Base-by-base conservation (phyloP, 2,329 filamentous ascomycete species). In the Cadophora malorum region DNA sequence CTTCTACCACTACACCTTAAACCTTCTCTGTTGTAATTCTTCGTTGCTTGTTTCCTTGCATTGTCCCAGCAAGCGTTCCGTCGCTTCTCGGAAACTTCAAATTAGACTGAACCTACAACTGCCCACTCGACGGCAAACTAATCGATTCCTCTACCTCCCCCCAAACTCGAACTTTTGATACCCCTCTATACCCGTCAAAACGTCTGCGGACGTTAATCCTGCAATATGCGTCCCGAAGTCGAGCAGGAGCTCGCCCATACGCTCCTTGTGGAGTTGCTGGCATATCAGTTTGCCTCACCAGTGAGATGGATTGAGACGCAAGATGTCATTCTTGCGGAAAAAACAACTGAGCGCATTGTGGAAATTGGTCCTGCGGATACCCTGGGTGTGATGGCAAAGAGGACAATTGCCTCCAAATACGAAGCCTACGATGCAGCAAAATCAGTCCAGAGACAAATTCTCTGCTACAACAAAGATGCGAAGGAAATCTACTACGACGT, bases 291-390 rank as follows among this genome's bases (percentile, higher is more conserved):
- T 81, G 96, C 96, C 77, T 98, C 95, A 65, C 96, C 96, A 62
- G 96, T 99, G 76, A 91, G 96, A 90, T 99, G 96, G 96, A 99
- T 99, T 82, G 96, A 99, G 84, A 99, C 96, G 65, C 96, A 99
- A 83, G 96, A 99, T 95, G 96, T 99, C 76, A 96, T 99, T 78
- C 91, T 99, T 76, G 95, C 91, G 73, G 94, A 98, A 82, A 96
- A 97, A 84, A 91, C 90, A 63, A 96, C 96, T 62, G 96, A 99
- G 86, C 90, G 96, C 79, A 96, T 99, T 78, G 96, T 99, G 76
- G 96, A 99, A 82, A 91, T 99, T 76, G 96, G 96, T 79, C 96
- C 96, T 31, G 94, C 95, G 76, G 95, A 99, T 81, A 99, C 96
- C 31, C 88, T 99, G 45, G 95, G 95, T 79, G 94, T 93, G 67